These are phyloP conservation scores for Eutrema salsugineum DNA, from an alignment of 441 rosid genomes.

Conservation along the genomic window DNA sequence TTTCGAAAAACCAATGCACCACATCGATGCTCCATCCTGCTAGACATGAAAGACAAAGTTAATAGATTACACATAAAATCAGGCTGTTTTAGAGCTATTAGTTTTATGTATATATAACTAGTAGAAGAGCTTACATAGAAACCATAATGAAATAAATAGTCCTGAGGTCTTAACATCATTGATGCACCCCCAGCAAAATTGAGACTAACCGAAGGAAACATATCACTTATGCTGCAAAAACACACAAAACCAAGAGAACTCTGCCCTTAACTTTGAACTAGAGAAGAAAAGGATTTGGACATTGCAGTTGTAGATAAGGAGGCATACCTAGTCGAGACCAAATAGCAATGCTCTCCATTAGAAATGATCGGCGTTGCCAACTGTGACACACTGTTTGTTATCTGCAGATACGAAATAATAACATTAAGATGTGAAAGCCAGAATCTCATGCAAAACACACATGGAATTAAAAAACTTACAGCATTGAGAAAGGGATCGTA, in stretches of 20 bases:
- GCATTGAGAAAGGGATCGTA: conserved; percentile 58
- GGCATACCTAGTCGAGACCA: conserved; percentile 62
- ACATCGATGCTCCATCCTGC: conserved; percentile 74
- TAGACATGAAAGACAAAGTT: conserved; percentile 2
- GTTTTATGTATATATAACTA: not conserved
- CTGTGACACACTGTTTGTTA: conserved; percentile 50
- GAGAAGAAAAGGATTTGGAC: not conserved
- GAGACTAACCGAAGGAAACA: conserved; percentile 59
- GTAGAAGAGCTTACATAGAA: conserved; percentile 54
- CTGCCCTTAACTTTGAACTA: not conserved
- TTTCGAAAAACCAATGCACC: conserved; percentile 90
- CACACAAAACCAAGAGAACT: not conserved
- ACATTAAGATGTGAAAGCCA: conserved; percentile 5
- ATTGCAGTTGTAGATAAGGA: not conserved
- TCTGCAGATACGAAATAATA: conserved; percentile 28
- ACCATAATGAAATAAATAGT: conserved; percentile 57
- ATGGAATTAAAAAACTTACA: conserved; percentile 41
- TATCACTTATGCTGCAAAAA: conserved; percentile 43
- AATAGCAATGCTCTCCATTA: conserved; percentile 62
- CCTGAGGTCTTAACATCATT: conserved; percentile 61
- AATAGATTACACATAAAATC: not conserved
- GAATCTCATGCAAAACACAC: not conserved
- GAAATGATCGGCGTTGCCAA: conserved; percentile 55
- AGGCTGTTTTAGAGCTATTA: not conserved
- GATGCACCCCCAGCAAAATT: conserved; percentile 70